Evolutionary conservation across 2,329 filamentous ascomycete genomes (phyloP).

Genomic region (Penicillium sp.): DNA sequence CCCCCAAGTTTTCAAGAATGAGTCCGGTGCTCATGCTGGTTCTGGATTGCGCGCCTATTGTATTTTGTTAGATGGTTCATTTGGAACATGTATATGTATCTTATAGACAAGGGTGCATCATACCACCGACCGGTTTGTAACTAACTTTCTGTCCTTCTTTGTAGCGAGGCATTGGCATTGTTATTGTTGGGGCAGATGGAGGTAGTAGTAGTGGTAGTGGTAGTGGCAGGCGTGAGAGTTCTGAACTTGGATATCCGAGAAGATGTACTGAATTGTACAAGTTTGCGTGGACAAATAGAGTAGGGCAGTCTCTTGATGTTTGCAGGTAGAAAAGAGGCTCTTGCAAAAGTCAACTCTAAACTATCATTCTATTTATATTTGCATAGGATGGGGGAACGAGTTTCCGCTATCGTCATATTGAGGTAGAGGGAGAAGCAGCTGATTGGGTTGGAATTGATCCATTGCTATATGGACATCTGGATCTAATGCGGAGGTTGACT

Average conservation of each 20-base stretch:
- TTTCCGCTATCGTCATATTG: slow-evolving; percentile 17
- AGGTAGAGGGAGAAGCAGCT: slow-evolving; percentile 2
- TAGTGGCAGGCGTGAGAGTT: neutral
- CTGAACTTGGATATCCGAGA: neutral
- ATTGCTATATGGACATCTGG: slow-evolving; percentile 1
- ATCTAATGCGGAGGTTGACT: slow-evolving; percentile 10
- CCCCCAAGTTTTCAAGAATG: slow-evolving; percentile 36
- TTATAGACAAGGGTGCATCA: slow-evolving; percentile 7
- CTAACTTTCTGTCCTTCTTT: slow-evolving; percentile 38
- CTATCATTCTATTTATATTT: slow-evolving; percentile 1
- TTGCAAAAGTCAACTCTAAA: neutral
- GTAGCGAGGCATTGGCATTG: slow-evolving; percentile 34
- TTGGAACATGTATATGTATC: neutral
- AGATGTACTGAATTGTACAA: neutral
- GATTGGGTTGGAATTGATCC: slow-evolving; percentile 9
- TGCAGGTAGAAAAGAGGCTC: neutral
- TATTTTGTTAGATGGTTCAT: neutral
- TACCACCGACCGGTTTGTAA: slow-evolving; percentile 47
- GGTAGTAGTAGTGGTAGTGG: neutral
- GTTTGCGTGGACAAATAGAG: neutral
- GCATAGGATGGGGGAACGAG: neutral
- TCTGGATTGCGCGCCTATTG: slow-evolving; percentile 40
- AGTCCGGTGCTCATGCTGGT: slow-evolving; percentile 41
- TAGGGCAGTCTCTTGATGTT: neutral
- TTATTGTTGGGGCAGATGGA: neutral